phyloP scores from a whole-genome alignment of 1,284 basidiomycete genomes.

The Mycena sp. region DNA sequence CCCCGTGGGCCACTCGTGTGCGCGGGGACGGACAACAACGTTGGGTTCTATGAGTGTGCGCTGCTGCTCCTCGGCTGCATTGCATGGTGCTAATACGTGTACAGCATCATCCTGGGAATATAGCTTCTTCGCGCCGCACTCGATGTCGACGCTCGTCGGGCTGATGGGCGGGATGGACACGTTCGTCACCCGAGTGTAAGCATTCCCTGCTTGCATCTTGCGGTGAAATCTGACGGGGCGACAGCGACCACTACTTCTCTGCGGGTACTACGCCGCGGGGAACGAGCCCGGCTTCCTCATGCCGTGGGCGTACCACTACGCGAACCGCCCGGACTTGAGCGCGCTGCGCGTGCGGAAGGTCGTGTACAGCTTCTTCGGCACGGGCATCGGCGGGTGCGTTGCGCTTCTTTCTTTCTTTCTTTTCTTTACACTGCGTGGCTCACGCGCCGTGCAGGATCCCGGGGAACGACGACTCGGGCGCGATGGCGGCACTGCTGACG shows the following conservation, averaged over 20 bases:
- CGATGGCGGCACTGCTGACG: conserved; percentile 61
- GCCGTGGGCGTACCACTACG: conserved; percentile 59
- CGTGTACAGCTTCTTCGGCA: conserved; percentile 56
- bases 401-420: neutral
- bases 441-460: conserved; percentile 46
- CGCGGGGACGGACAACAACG: conserved; percentile 57
- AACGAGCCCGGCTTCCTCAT: conserved; percentile 60
- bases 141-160: conserved; percentile 55
- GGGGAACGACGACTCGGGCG: conserved; percentile 63
- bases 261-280: conserved; percentile 57
- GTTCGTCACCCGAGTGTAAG: conserved; percentile 54
- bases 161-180: conserved; percentile 59
- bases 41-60: conserved; percentile 62
- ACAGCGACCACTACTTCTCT: conserved; percentile 55
- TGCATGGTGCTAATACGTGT: neutral
- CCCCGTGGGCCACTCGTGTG: conserved; percentile 55
- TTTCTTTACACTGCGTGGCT: neutral
- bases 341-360: conserved; percentile 57
- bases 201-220: neutral
- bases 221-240: neutral
- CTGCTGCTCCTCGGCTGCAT: conserved; percentile 5
- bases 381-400: conserved; percentile 52
- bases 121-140: conserved; percentile 62
- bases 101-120: conserved; percentile 62
- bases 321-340: conserved; percentile 56